Base-by-base conservation (phyloP, 2,329 filamentous ascomycete genomes). In the Botryosphaeria dothidea region DNA sequence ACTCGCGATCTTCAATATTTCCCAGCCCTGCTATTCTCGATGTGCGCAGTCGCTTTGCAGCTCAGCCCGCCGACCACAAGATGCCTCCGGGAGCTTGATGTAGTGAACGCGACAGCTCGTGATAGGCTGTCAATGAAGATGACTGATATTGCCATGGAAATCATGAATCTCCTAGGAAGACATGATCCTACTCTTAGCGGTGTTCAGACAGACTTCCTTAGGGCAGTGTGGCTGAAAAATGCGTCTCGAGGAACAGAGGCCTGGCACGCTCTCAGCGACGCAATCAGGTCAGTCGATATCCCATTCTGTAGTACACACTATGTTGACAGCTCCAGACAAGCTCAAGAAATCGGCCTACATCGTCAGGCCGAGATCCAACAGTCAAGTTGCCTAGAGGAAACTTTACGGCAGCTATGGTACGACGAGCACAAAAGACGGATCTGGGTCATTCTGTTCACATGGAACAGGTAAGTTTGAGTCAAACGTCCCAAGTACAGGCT, bases 161-260 rank as follows among this genome's bases (percentile, higher is more conserved):
- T 58, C 17, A 58, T 58, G 54, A 58, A 23, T 9, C 3, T 58
- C 17, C 38, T 58, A 3, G 54, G 54, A 15, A 21, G 54, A 3
- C 54, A 58, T 45, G 54, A 58, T 31, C 54, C 54, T 17, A 45
- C 54, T 19, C 25, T 58, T 6, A 43, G 54, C 38, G 54, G n/a
- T 6, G 54, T 58, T 5, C 54, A 58, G 54, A 58, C 54, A 11
- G 54, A 58, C 17, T 58, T 58, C 11, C 36, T 58, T 8, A 58
- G 54, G 23, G 54, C 36, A 15, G 54, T 58, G 5, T 58, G 54
- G 54, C 54, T 58, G 36, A 58, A 58, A 23, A 58, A 45, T 8
- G 15, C 23, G 13, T 58, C 54, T 5, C 54, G 54, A 25, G 54
- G 54, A 58, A 58, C 54, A 4, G 54, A 58, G 19, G 36, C 54